Conservation (phyloP, 2,329 filamentous ascomycete species). For the Penicillium oxalicum region DNA sequence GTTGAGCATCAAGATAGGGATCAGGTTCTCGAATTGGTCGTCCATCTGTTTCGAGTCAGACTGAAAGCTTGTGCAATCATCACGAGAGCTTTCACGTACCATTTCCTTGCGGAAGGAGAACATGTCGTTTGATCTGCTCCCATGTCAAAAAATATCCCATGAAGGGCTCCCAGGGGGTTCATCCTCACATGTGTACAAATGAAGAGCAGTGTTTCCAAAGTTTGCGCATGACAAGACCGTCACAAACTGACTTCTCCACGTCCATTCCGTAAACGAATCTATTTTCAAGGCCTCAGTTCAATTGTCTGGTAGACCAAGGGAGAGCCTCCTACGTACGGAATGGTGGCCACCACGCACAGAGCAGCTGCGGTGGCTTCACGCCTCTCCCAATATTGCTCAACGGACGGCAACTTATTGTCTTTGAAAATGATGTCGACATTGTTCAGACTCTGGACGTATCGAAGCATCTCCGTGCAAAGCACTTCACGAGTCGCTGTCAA, state of each 20-base stretch:
- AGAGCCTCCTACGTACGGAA: background rate
- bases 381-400: constrained; percentile 3
- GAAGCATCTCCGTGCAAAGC: constrained; percentile 1
- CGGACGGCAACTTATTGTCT: background rate
- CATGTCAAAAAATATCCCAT: background rate
- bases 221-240: background rate
- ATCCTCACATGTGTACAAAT: background rate
- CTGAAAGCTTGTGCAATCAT: background rate
- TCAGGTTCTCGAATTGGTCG: background rate
- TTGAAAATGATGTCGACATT: constrained; percentile 4
- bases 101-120: background rate
- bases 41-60: background rate
- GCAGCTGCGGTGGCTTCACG: constrained; percentile 2
- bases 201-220: background rate
- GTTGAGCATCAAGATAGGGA: background rate
- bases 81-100: background rate
- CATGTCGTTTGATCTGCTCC: background rate
- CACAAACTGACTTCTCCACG: background rate
- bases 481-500: background rate
- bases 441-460: constrained; percentile 3
- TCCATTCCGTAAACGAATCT: background rate
- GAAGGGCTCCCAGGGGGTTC: background rate
- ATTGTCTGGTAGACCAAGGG: background rate
- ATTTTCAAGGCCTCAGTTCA: background rate
- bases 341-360: background rate